These are phyloP conservation scores for Dictyostelium capitatum DNA, from an alignment of 78 protist genomes.

Conservation along the genomic window DNA sequence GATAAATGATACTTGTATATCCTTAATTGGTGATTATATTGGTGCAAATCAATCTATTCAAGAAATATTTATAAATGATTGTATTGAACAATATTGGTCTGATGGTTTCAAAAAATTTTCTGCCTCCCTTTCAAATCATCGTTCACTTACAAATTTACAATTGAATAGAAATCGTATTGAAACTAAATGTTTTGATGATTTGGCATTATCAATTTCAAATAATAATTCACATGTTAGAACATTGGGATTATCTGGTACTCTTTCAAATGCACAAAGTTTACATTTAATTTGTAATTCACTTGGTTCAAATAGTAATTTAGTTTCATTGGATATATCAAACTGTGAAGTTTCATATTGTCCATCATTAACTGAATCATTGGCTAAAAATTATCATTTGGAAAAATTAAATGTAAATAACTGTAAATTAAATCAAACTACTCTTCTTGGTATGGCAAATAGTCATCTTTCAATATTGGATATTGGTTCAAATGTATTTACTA, in stretches of 20 bases:
- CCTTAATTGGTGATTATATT: background rate
- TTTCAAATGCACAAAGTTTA: conserved; percentile 4
- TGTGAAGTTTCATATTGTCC: conserved; percentile 22
- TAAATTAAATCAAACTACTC: background rate
- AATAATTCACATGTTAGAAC: background rate
- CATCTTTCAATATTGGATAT: background rate
- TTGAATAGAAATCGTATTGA: conserved; percentile 11
- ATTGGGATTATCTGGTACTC: background rate
- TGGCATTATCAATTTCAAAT: background rate
- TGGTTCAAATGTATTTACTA: background rate
- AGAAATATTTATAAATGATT: background rate
- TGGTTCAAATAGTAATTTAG: background rate
- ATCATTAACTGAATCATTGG: background rate
- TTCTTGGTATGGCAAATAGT: conserved; percentile 1
- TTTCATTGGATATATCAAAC: conserved; percentile 36
- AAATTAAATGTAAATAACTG: conserved; percentile 7
- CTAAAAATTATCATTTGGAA: background rate
- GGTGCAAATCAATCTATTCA: background rate
- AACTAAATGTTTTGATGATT: conserved; percentile 8
- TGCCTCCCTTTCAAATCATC: background rate
- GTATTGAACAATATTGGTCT: background rate
- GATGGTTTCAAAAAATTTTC: background rate
- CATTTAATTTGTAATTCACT: conserved; percentile 7
- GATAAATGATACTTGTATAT: background rate
- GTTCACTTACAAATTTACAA: background rate